Evolutionary conservation across 768 basidiomycete species (phyloP).

Genomic region (Rhizopogon vinicolor): DNA sequence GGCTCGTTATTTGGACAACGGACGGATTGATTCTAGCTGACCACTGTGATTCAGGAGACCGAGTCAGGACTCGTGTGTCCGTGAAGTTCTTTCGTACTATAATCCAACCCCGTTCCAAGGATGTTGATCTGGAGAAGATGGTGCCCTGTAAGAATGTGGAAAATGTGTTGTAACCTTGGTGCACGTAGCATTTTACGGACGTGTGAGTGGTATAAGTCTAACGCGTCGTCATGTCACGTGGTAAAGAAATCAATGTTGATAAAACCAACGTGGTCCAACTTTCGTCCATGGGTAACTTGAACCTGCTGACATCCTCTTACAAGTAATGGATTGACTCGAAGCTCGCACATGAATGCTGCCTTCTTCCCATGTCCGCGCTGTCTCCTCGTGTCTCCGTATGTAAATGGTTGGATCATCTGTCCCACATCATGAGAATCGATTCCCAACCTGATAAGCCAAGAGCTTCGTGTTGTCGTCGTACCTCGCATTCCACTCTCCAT

Average conservation of each 20-base stretch:
- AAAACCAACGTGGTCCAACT: too few relatives aligned
- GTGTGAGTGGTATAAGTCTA: too few relatives aligned
- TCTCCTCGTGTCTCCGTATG: not conserved
- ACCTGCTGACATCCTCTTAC: not conserved
- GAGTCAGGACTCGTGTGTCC: too few relatives aligned
- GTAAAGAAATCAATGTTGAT: conserved; percentile 13
- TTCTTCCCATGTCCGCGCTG: not conserved
- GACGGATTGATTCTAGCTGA: too few relatives aligned
- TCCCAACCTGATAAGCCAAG: not conserved
- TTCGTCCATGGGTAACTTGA: not conserved
- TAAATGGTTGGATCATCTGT: not conserved
- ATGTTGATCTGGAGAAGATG: too few relatives aligned
- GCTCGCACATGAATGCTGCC: not conserved
- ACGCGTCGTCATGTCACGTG: conserved; percentile 21
- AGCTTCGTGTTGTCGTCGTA: not conserved
- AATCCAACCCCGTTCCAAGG: too few relatives aligned
- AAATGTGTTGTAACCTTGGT: too few relatives aligned
- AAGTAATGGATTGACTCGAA: not conserved
- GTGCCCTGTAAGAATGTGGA: too few relatives aligned
- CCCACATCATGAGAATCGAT: not conserved
- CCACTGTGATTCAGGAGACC: too few relatives aligned
- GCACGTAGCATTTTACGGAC: too few relatives aligned
- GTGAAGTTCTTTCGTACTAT: too few relatives aligned
- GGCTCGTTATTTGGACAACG: too few relatives aligned
- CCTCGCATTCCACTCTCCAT: not conserved